Base-by-base conservation (phyloP, 1,284 basidiomycete genomes). In the Microstroma glucosiphilum region DNA sequence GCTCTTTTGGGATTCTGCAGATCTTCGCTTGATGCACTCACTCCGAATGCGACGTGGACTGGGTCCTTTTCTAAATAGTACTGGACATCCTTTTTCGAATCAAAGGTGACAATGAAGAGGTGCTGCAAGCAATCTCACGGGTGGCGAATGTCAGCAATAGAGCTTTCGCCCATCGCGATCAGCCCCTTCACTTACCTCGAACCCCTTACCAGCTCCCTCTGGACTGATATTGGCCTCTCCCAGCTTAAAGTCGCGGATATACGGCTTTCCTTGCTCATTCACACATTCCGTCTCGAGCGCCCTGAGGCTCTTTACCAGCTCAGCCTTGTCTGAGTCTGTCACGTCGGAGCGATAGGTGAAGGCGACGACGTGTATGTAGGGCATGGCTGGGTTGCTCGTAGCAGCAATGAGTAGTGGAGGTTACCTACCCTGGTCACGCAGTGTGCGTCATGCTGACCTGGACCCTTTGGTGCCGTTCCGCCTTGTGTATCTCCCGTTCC, bases 21-120 rank as follows among this genome's bases (percentile, higher is more conserved):
- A n/a, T n/a, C n/a, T n/a, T n/a, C n/a, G n/a, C n/a, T n/a, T 37
- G 30, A 37, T 37, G 30, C 30, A 48, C 43, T 48, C 12, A 48
- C 51, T 4, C 64, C 65, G 58, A 70, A 72, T 6, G 59, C 69
- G 2, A 59, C 57, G 30, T 72, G 70, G 4, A 63, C 67, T 1
- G 67, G 66, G 40, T 70, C 68, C 25, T 66, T 30, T 13, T 70
- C 63, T 41, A 72, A 58, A 46, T 72, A 72, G 57, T 67, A 66
- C 19, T 55, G 61, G 41, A 66, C 62, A 58, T 69, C 67, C 0
- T 62, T 57, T 9, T 59, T 42, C n/a, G 60, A 64, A 0, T 62
- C 61, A 49, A 72, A 72, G 1, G 69, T 72, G n/a, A 64, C 61
- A 26, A 72, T 59, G 48, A 70, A 72, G 25, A 62, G 66, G 56